phyloP scores from a whole-genome alignment of 805 yeast species.

The Candida pseudoglaebosa region DNA sequence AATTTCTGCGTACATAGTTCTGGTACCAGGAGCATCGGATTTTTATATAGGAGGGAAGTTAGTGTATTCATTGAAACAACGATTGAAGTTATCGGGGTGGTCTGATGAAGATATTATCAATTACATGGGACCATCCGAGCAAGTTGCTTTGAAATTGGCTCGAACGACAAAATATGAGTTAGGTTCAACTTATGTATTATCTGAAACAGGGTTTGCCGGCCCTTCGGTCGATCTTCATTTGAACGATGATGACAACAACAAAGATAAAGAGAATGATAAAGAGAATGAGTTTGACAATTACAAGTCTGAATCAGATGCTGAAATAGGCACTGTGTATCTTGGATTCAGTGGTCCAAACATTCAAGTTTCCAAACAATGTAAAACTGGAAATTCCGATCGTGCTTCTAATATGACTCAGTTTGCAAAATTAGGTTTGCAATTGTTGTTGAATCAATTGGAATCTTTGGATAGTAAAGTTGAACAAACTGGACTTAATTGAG shows the following conservation, averaged over 20 bases:
- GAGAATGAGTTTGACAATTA: not conserved
- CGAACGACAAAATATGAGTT: conserved; percentile 74
- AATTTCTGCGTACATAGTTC: conserved; percentile 71
- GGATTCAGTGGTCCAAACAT: conserved; percentile 68
- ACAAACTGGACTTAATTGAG: not conserved
- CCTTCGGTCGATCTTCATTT: conserved; percentile 50
- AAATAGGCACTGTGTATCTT: conserved; percentile 65
- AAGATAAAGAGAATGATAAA: conserved; percentile 12
- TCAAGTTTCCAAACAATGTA: conserved; percentile 42
- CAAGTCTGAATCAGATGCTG: conserved; percentile 27
- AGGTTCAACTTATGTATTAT: conserved; percentile 76
- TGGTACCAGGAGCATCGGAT: conserved; percentile 80
- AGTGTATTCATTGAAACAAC: conserved; percentile 71
- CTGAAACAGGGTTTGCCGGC: conserved; percentile 89
- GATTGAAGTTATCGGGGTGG: conserved; percentile 79
- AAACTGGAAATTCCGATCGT: conserved; percentile 51
- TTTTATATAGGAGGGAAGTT: conserved; percentile 83
- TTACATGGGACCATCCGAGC: conserved; percentile 80
- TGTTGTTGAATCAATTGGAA: conserved; percentile 49
- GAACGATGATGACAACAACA: conserved; percentile 13
- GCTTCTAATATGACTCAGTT: conserved; percentile 70
- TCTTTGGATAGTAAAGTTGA: not conserved
- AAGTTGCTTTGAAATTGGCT: conserved; percentile 71
- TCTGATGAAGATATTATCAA: conserved; percentile 59
- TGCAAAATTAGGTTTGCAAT: conserved; percentile 63